phyloP scores from a whole-genome alignment of 495 filamentous ascomycete genomes.

The Aspergillus bridgeri region DNA sequence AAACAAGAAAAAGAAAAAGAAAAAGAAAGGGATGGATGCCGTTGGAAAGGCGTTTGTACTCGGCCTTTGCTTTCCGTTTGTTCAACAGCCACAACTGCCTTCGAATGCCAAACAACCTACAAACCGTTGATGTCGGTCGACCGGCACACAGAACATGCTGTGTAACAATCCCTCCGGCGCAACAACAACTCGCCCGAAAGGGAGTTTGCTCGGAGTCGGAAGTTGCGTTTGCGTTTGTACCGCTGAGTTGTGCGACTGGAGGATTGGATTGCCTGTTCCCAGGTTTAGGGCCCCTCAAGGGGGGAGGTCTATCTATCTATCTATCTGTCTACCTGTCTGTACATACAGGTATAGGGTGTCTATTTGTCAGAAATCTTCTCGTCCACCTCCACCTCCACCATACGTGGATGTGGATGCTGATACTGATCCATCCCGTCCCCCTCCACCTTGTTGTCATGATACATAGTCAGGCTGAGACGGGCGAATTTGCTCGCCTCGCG shows the following conservation, averaged over 20 bases:
- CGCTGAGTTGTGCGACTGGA: no score
- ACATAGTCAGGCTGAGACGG: neutral
- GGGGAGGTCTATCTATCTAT: neutral
- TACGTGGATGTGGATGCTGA: no score
- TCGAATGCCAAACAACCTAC: neutral
- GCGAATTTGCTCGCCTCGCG: constrained; percentile 43
- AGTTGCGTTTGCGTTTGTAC: neutral
- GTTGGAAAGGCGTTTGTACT: no score
- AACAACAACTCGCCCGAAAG: neutral
- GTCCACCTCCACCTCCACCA: neutral
- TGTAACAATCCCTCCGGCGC: neutral
- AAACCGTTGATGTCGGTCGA: neutral
- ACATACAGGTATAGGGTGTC: neutral
- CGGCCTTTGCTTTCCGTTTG: neutral
- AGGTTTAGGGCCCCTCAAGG: no score
- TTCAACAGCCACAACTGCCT: no score
- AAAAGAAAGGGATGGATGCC: no score
- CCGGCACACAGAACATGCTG: neutral
- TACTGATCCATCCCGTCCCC: neutral
- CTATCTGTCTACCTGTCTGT: neutral
- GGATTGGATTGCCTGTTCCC: no score
- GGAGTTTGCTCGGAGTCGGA: neutral
- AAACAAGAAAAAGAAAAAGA: no score
- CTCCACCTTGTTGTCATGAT: neutral
- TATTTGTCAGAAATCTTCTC: neutral